Base-by-base conservation (phyloP, 495 filamentous ascomycete species). In the Hypoxylon fragiforme region DNA sequence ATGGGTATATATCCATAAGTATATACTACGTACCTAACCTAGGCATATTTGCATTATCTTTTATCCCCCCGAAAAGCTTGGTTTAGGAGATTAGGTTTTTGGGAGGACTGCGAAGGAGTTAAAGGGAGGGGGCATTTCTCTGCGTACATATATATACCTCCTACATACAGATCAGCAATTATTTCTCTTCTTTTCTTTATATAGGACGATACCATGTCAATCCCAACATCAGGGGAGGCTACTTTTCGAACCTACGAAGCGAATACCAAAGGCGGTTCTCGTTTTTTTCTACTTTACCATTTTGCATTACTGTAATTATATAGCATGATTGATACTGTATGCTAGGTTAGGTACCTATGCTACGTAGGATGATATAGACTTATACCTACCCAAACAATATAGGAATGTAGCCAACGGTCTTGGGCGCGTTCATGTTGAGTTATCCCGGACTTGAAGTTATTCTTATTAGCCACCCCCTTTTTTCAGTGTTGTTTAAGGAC, bases 81-180 rank as follows among this genome's bases (percentile, higher is more conserved):
- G 40, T 44, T 12, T 40, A 54, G 36, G 41, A 40, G 32, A 21
- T 19, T 12, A 7, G 44, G 30, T 3, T 19, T 40, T 36, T 34
- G 44, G 45, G 16, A 46, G 34, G 49, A 18, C 21, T 45, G 9
- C 22, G 14, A 39, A 12, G 57, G 57, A 54, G 57, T 60, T 54
- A 21, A 34, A 15, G 41, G 35, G 15, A 3, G 31, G n/a, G 3
- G 3, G 5, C 3, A 34, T n/a, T n/a, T n/a, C n/a, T n/a, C n/a
- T n/a, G n/a, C n/a, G n/a, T n/a, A n/a, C n/a, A n/a, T n/a, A n/a
- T n/a, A n/a, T n/a, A n/a, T n/a, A n/a, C n/a, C n/a, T n/a, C n/a
- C n/a, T n/a, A n/a, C n/a, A n/a, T n/a, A n/a, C n/a, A n/a, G n/a
- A n/a, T n/a, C n/a, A n/a, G n/a, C n/a, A n/a, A n/a, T n/a, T n/a